Evolutionary conservation across 768 basidiomycete species (phyloP), one percentile per base, ranked within the genome.

Genomic region (Termitomyces sp.): DNA sequence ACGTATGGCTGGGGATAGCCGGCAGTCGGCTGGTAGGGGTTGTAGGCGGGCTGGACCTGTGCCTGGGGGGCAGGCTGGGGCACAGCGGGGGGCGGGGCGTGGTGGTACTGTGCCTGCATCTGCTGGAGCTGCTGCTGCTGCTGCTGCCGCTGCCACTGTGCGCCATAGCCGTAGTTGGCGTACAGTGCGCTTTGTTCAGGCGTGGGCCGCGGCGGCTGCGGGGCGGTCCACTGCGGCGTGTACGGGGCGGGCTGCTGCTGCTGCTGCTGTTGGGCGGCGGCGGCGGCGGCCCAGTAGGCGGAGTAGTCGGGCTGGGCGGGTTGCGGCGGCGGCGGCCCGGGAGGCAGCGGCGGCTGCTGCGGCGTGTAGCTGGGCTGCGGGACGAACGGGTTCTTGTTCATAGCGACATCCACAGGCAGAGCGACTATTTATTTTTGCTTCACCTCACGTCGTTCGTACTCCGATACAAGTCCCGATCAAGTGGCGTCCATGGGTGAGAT

Each of bases 91-190:
- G 84, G 81, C 39, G 79, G 82, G 18, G 81, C 80, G 5, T 83
- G 82, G 14, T 82, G 81, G 44, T 83, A 79, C 55, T 81, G 84
- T 36, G 79, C 78, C 49, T 74, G 82, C 59, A 79, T 77, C 47
- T 76, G 81, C 39, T 77, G 82, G 14, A 75, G 71, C 30, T 74
- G 72, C 39, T 73, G 72, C 26, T 76, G 76, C 54, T 77, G 75
- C 50, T 86, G 86, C 43, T 84, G 85, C 44, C 87, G 87, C 64
- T 87, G 86, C 82, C 85, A 85, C 63, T 89, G 87, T 48, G 84
- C 81, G 2, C 91, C 91, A 69, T 96, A 95, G 33, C 93, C 93
- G 67, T 95, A 95, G 68, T 94, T 94, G 1, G 92, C 91, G 68
- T 95, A 95, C 22, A 95, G 73, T 26, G 89, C 87, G 68, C 87